phyloP scores from a whole-genome alignment of 768 basidiomycete species.

The Amanita jacksonii region DNA sequence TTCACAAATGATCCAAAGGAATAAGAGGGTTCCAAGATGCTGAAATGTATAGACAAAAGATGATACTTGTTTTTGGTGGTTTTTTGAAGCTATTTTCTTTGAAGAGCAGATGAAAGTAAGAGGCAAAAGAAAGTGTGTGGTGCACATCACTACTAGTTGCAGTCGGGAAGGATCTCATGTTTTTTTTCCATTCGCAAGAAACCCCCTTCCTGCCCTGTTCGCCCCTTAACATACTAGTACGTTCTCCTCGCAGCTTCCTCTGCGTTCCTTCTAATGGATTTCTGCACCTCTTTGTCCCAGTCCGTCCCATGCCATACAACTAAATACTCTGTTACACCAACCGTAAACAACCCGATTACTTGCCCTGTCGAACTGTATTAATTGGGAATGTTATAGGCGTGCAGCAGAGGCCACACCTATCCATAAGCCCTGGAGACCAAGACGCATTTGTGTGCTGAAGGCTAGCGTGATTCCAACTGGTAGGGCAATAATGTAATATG shows the following conservation, averaged over 20 bases:
- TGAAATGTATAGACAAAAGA: too few species aligned
- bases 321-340: conserved; percentile 59
- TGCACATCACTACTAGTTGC: too few species aligned
- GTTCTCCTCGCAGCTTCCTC: conserved; percentile 30
- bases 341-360: conserved; percentile 61
- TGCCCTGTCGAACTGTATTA: conserved; percentile 36
- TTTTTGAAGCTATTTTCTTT: too few species aligned
- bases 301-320: conserved; percentile 51
- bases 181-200: too few species aligned
- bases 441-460: conserved; percentile 35
- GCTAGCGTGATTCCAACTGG: conserved; percentile 70
- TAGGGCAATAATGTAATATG: conserved; percentile 73
- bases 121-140: too few species aligned
- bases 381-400: conserved; percentile 19
- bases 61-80: too few species aligned
- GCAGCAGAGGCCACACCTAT: conserved; percentile 39
- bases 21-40: too few species aligned
- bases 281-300: conserved; percentile 54
- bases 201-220: background rate
- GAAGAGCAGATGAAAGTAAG: too few species aligned
- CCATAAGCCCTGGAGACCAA: conserved; percentile 70
- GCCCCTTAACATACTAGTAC: conserved; percentile 2
- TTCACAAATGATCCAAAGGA: too few species aligned
- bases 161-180: too few species aligned
- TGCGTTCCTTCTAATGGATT: conserved; percentile 37